Conservation (phyloP, 805 yeast species). For the Spathaspora gorwiae region DNA sequence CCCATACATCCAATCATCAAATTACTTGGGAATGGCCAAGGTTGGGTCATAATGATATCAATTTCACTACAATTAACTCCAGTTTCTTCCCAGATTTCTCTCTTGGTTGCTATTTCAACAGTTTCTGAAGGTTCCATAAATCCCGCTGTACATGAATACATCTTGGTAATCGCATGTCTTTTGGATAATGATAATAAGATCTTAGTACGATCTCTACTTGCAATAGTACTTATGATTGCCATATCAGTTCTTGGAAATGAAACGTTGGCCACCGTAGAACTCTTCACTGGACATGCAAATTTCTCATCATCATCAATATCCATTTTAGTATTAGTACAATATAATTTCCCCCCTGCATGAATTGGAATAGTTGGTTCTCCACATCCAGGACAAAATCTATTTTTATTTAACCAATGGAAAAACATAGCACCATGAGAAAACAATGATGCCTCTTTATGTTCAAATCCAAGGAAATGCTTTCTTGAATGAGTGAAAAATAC, state of each 20-base stretch:
- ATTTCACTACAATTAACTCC: constrained; percentile 67
- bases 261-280: constrained; percentile 58
- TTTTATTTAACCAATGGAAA: constrained; percentile 77
- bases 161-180: constrained; percentile 47
- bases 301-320: constrained; percentile 13
- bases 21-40: constrained; percentile 97
- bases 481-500: constrained; percentile 31
- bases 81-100: constrained; percentile 96
- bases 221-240: constrained; percentile 76
- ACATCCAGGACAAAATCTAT: constrained; percentile 82
- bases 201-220: constrained; percentile 55
- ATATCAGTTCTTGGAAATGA: constrained; percentile 93
- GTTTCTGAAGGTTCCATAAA: constrained; percentile 95
- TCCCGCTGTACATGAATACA: constrained; percentile 90
- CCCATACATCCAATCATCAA: constrained; percentile 92
- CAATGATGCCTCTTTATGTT: constrained; percentile 52
- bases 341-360: constrained; percentile 62
- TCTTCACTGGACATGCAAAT: constrained; percentile 34
- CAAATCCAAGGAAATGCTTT: constrained; percentile 33
- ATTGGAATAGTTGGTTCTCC: constrained; percentile 60
- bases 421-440: constrained; percentile 81
- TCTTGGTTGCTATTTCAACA: constrained; percentile 76
- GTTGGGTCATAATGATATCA: constrained; percentile 69
- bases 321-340: constrained; percentile 35
- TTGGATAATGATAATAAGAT: constrained; percentile 68